Percentiles rank a stretch among this genome's conserved stretches.
Conservation (phyloP, 352 stramenopile genomes). For the Thalassiosira delicatula region DNA sequence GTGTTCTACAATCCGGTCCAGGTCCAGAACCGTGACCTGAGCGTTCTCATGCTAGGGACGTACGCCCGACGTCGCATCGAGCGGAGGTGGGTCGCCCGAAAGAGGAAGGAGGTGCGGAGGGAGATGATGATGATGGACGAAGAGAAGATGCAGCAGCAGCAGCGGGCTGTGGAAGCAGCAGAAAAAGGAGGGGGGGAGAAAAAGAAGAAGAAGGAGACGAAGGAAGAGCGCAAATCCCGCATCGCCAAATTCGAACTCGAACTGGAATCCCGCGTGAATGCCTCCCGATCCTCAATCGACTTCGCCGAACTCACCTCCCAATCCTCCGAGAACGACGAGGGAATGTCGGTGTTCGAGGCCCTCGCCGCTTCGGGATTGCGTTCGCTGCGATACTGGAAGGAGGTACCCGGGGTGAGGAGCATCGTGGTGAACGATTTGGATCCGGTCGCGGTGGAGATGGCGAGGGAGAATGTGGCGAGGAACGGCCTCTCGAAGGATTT, state of each 20-base stretch:
- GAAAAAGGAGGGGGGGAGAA: constrained; percentile 1
- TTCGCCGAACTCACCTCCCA: constrained; percentile 38
- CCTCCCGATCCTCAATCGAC: constrained; percentile 65
- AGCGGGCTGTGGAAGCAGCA: constrained; percentile 3
- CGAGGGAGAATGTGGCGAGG: constrained; percentile 91
- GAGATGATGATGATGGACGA: constrained; percentile 33
- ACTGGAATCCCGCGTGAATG: constrained; percentile 75
- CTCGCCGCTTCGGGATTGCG: constrained; percentile 97
- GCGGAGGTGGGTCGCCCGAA: constrained; percentile 75
- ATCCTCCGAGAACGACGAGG: constrained; percentile 72
- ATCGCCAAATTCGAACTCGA: constrained; percentile 86
- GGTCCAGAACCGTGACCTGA: constrained; percentile 99
- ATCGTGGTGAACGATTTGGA: constrained; percentile 99
- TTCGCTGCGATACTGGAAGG: constrained; percentile 98
- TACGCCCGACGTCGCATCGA: constrained; percentile 90
- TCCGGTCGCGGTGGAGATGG: constrained; percentile 92
- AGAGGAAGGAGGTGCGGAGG: constrained; percentile 86
- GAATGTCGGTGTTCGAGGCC: constrained; percentile 97
- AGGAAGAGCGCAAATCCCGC: constrained; percentile 67
- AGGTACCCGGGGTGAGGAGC: constrained; percentile 96
- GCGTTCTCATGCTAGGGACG: constrained; percentile 96
- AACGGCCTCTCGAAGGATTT: constrained; percentile 81
- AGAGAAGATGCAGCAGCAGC: constrained; percentile 1
- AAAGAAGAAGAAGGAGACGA: constrained; percentile 58
- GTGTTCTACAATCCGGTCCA: constrained; percentile 88